Base-by-base conservation (phyloP, 2,329 filamentous ascomycete species). In the Ophidiomyces ophidiicola region DNA sequence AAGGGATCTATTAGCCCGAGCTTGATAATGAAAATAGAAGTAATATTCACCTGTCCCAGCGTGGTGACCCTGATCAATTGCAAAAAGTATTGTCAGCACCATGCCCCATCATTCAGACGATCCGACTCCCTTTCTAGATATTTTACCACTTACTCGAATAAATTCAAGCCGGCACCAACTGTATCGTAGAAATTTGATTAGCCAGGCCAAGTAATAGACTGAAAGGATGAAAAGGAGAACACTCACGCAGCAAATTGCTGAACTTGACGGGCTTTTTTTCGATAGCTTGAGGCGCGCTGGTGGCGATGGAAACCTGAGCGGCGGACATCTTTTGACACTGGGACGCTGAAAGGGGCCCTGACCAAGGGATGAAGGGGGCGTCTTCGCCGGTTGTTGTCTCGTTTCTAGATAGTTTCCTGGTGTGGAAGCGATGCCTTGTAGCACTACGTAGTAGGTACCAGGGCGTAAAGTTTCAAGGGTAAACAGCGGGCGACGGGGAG, bases 261-360 rank as follows among this genome's bases (percentile, higher is more conserved):
- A 96, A 96, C 78, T 94, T 96, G 76, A 98, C 76, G 51, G 90
- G 90, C 78, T 96, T 96, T 82, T 96, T 96, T 80, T 94, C 87
- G 62, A 92, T 70, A 64, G 63, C 68, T 62, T 68, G 63, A 61
- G 68, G 66, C 17, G 44, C 31, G 26, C 41, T 43, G 38, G 31
- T 21, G 19, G 52, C 49, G 15, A 48, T 46, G 23, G 50, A 39
- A 33, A 40, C 47, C 39, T 49, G 45, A 31, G 48, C 45, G 42
- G 45, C 43, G 44, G 49, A 44, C 58, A 72, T 47, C 44, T 45
- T 41, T 43, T 67, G 76, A 76, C 76, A 82, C 80, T 65, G 63
- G 70, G 64, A 61, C 59, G 58, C 64, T 69, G 67, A 67, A 72
- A 69, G 67, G 75, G 79, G 82, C 83, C 88, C 87, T 90, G 88